These are phyloP conservation scores for Fusarium xylarioides DNA, from an alignment of 2,329 filamentous ascomycete species.

Conservation along the genomic window DNA sequence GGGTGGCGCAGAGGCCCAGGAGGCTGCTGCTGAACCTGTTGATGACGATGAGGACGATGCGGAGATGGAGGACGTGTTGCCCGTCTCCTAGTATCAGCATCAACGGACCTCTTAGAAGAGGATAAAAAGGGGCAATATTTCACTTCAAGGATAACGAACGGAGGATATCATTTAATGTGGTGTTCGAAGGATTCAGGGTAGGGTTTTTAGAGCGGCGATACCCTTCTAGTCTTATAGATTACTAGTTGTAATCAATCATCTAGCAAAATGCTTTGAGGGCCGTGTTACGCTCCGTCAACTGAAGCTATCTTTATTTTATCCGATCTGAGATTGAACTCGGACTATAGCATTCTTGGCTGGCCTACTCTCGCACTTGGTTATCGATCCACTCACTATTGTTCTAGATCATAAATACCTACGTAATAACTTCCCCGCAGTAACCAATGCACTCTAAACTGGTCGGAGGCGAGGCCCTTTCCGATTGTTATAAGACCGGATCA, in stretches of 20 bases:
- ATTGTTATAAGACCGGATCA: constrained; percentile 9
- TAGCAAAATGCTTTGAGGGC: constrained; percentile 6
- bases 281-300: not conserved
- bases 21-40: constrained; percentile 63
- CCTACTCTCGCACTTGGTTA: constrained; percentile 1
- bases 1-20: constrained; percentile 57
- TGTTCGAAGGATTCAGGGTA: constrained; percentile 22
- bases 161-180: constrained; percentile 4
- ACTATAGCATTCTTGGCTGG: not conserved
- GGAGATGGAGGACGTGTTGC: constrained; percentile 82
- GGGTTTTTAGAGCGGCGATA: constrained; percentile 44
- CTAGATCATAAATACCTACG: constrained; percentile 30
- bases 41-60: constrained; percentile 71
- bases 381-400: constrained; percentile 29
- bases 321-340: not conserved
- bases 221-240: constrained; percentile 33
- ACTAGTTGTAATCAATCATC: constrained; percentile 28
- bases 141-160: not conserved
- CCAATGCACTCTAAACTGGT: constrained; percentile 13
- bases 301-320: not conserved
- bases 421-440: constrained; percentile 37
- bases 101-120: not conserved
- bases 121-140: not conserved
- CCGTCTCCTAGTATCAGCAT: constrained; percentile 28
- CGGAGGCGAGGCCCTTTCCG: constrained; percentile 1